A percentile compares a stretch with the other conserved stretches of the same genome.
phyloP scores from a whole-genome alignment of 768 basidiomycete species.

The Candolleomyces efflorescens region DNA sequence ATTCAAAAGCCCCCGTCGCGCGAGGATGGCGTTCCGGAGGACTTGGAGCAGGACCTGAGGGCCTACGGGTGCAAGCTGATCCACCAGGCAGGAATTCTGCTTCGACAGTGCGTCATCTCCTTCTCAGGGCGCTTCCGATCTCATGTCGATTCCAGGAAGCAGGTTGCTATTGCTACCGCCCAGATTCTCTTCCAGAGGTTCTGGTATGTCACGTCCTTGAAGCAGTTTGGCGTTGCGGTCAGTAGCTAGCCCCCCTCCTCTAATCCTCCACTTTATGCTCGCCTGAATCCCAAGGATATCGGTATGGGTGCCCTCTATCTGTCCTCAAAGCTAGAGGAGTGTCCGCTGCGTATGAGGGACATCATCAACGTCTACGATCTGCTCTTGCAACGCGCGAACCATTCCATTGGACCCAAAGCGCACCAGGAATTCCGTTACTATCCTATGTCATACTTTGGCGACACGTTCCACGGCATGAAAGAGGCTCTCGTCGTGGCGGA shows the following conservation, averaged over 20 bases:
- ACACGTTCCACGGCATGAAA: slow-evolving; percentile 90
- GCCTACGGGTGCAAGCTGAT: slow-evolving; percentile 93
- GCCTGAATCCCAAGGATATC: slow-evolving; percentile 53
- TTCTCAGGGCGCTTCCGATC: background rate
- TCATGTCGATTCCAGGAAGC: slow-evolving; percentile 54
- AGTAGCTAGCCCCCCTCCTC: slow-evolving; percentile 26
- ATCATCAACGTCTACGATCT: slow-evolving; percentile 93
- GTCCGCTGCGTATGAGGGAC: slow-evolving; percentile 86
- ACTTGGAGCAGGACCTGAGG: slow-evolving; percentile 84
- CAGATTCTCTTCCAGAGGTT: slow-evolving; percentile 96
- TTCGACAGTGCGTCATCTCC: slow-evolving; percentile 70
- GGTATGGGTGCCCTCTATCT: slow-evolving; percentile 87
- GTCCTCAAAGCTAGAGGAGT: slow-evolving; percentile 90
- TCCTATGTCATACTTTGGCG: slow-evolving; percentile 88
- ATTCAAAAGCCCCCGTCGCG: slow-evolving; percentile 76
- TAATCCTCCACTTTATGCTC: slow-evolving; percentile 6
- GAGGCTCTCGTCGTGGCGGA: slow-evolving; percentile 92
- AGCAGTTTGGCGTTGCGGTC: slow-evolving; percentile 91
- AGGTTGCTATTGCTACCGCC: slow-evolving; percentile 95
- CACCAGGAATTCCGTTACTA: slow-evolving; percentile 56
- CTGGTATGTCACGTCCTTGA: slow-evolving; percentile 94
- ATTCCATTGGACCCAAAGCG: slow-evolving; percentile 36
- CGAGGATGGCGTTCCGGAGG: slow-evolving; percentile 75
- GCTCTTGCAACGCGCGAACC: slow-evolving; percentile 68
- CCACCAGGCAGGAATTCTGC: slow-evolving; percentile 87